Base-by-base conservation (phyloP, 2,329 filamentous ascomycete species). In the Nemania sp. region DNA sequence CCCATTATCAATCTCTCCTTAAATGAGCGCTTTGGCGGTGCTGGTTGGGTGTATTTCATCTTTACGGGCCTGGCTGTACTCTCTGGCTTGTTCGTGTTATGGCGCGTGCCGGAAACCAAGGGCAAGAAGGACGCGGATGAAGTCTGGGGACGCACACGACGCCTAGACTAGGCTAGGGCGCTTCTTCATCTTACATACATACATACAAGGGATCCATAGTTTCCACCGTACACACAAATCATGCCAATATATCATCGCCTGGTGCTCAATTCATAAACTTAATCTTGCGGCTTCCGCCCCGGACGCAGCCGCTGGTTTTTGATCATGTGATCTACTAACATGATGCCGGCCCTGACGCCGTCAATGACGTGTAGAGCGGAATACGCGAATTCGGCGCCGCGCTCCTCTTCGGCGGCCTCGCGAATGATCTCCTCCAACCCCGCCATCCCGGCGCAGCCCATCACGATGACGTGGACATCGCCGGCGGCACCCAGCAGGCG, bases 401-500 rank as follows among this genome's bases (percentile, higher is more conserved):
- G 81, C 51, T 84, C 80, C 59, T 90, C 86, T 0, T 83, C 70
- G 37, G 90, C 89, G 0, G 89, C 89, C 45, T 84, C 81, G 35
- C 88, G 83, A 40, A 97, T 92, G 60, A 88, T 88, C 42, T 86
- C 80, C 68, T 95, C 90, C 76, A 97, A 82, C 0, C 92, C 93
- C 1, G 89, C 88, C 93, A 97, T 97, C 0, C 92, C 93, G 2
- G 91, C 93, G 73, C 93, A 97, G 0, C 93, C 93, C 79, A 97
- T 83, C 70, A 91, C 90, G 7, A 97, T 85, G 21, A 87, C 90
- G 4, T 81, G 79, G 0, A 93, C 83, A 3, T 53, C 13, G 1
- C 49, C 78, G 12, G 79, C 79, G 7, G 79, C 79, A 7, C 72
- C 73, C 29, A 96, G 75, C 25, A 97, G 77, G 52, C 82, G 79